Percentiles rank a stretch among this genome's conserved stretches.
phyloP scores from a whole-genome alignment of 768 basidiomycete species.

The Pleurotus ostreatus region DNA sequence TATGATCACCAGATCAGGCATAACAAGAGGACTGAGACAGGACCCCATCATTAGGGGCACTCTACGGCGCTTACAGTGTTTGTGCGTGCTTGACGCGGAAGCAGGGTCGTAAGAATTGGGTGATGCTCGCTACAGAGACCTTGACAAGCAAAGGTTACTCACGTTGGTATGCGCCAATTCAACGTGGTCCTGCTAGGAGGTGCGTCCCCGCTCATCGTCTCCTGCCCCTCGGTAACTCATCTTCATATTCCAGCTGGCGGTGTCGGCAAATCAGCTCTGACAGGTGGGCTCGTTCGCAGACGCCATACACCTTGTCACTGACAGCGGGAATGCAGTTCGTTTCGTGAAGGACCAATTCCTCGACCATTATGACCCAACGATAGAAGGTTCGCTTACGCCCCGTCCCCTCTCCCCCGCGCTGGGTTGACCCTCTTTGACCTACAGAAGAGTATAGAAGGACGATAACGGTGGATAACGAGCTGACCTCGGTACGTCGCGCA shows the following conservation, averaged over 20 bases:
- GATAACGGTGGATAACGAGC: conserved; percentile 62
- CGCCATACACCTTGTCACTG: background rate
- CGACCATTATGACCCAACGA: conserved; percentile 79
- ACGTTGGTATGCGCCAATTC: conserved; percentile 55
- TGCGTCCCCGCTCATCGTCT: conserved; percentile 24
- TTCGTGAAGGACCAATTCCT: conserved; percentile 72
- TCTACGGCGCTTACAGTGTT: no score
- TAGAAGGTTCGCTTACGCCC: conserved; percentile 54
- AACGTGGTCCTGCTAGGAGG: conserved; percentile 81
- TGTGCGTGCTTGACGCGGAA: no score
- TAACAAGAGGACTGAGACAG: no score
- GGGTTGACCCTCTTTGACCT: conserved; percentile 12
- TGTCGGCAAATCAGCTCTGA: conserved; percentile 85
- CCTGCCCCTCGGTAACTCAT: conserved; percentile 4
- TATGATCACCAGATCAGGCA: no score
- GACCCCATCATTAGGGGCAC: no score
- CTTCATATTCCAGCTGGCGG: conserved; percentile 61
- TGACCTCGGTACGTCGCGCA: conserved; percentile 48
- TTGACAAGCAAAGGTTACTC: no score
- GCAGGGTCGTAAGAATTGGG: no score
- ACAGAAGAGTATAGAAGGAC: conserved; percentile 70
- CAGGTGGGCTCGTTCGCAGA: conserved; percentile 30
- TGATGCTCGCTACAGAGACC: no score
- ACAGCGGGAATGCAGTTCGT: conserved; percentile 39
- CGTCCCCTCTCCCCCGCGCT: background rate